A percentile compares a stretch with the other conserved stretches of the same genome.
Conservation (phyloP, 495 filamentous ascomycete species). For the Trichodelitschia bisporula region DNA sequence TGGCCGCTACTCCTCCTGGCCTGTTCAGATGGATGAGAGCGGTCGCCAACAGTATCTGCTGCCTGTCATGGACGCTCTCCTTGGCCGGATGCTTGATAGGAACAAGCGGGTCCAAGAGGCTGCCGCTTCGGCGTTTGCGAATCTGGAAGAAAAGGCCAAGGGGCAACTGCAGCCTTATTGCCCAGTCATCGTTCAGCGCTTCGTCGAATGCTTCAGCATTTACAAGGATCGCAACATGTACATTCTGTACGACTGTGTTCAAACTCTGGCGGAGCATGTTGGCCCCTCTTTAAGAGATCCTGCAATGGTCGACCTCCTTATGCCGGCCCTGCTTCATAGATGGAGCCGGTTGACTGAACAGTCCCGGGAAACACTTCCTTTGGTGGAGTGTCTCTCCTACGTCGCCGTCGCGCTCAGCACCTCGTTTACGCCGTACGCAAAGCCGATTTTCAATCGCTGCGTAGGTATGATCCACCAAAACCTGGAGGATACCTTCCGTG, state of each 20-base stretch:
- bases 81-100: conserved; percentile 79
- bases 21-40: conserved; percentile 41
- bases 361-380: conserved; percentile 79
- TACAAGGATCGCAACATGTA: conserved; percentile 99
- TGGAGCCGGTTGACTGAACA: conserved; percentile 76
- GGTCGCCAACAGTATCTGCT: conserved; percentile 62
- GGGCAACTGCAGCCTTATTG: conserved; percentile 60
- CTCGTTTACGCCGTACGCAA: conserved; percentile 60
- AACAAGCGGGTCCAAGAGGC: conserved; percentile 98
- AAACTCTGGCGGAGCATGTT: conserved; percentile 86
- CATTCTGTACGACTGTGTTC: conserved; percentile 95
- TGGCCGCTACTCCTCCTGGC: conserved; percentile 85
- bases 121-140: conserved; percentile 87
- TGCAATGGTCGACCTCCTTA: conserved; percentile 58
- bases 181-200: conserved; percentile 74
- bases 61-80: conserved; percentile 93
- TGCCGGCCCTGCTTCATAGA: conserved; percentile 79
- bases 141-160: conserved; percentile 81
- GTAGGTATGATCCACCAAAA: conserved; percentile 79
- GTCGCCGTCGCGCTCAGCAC: conserved; percentile 69
- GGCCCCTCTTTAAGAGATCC: conserved; percentile 53
- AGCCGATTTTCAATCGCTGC: conserved; percentile 64
- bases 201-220: conserved; percentile 68
- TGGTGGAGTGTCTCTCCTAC: conserved; percentile 88
- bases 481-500: conserved; percentile 41